phyloP scores from a whole-genome alignment of 2,329 filamentous ascomycete genomes.

The Epichloe sibirici region DNA sequence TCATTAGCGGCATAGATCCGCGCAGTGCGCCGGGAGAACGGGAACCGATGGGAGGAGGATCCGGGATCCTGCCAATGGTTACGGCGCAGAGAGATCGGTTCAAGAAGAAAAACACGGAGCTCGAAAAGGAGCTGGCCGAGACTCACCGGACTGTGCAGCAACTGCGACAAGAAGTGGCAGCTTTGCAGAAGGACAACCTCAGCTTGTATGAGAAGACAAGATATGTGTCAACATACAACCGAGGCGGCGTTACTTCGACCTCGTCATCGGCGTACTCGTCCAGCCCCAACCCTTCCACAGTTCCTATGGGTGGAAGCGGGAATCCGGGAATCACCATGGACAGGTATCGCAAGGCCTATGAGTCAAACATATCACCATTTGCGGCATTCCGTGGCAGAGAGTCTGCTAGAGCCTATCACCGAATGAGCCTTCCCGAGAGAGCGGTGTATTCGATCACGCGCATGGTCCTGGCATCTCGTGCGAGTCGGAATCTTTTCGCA shows the following conservation, averaged over 20 bases:
- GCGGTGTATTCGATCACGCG: slow-evolving; percentile 83
- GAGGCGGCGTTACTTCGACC: slow-evolving; percentile 47
- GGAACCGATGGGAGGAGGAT: slow-evolving; percentile 61
- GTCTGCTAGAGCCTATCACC: slow-evolving; percentile 76
- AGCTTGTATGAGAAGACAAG: slow-evolving; percentile 95
- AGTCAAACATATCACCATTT: slow-evolving; percentile 90
- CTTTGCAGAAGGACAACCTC: slow-evolving; percentile 90
- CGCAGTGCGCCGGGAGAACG: slow-evolving; percentile 34
- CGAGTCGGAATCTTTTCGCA: slow-evolving; percentile 87
- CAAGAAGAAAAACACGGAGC: slow-evolving; percentile 86
- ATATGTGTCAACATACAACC: slow-evolving; percentile 88
- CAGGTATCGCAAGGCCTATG: slow-evolving; percentile 83
- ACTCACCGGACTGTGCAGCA: slow-evolving; percentile 71
- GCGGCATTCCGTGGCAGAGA: slow-evolving; percentile 92
- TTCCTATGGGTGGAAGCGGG: slow-evolving; percentile 43
- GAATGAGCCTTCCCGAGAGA: slow-evolving; percentile 85
- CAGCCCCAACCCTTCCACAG: slow-evolving; percentile 65
- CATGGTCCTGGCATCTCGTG: slow-evolving; percentile 79
- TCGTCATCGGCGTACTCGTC: slow-evolving; percentile 53
- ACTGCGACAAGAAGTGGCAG: slow-evolving; percentile 78
- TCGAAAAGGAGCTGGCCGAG: slow-evolving; percentile 83
- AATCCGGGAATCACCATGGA: slow-evolving; percentile 59
- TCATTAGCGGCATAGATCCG: slow-evolving; percentile 92
- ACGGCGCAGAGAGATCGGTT: slow-evolving; percentile 96
- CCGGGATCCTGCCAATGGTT: slow-evolving; percentile 93